These are phyloP conservation scores for Bolboschoenus planiculmis DNA, from an alignment of 176 grass and related monocot species.

Conservation along the genomic window DNA sequence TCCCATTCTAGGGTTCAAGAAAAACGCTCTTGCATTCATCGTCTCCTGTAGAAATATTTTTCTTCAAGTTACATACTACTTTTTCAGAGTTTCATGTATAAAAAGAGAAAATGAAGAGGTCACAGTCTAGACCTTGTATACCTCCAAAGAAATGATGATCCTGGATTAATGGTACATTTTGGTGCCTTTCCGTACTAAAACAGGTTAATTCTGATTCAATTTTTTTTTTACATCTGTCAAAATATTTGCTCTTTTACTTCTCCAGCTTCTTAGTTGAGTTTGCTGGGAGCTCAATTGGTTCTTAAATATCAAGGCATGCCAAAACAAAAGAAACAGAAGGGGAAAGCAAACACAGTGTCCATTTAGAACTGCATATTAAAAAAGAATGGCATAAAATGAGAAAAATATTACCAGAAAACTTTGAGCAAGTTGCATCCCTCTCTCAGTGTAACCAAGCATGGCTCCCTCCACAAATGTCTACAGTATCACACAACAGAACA, in stretches of 20 bases:
- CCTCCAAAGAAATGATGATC: neutral
- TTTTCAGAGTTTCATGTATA: slow-evolving; percentile 17
- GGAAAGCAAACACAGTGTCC: neutral
- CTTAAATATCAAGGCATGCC: neutral
- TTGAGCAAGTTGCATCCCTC: slow-evolving; percentile 98
- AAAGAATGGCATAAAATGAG: slow-evolving; percentile 23
- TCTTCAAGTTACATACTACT: neutral
- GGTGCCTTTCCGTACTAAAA: neutral
- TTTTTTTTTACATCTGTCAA: neutral
- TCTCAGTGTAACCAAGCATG: slow-evolving; percentile 81
- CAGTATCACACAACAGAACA: neutral
- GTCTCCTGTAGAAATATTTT: slow-evolving; percentile 58
- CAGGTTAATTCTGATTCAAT: neutral
- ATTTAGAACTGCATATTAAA: neutral
- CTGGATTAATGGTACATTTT: neutral
- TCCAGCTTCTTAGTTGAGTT: neutral
- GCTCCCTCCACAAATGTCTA: slow-evolving; percentile 86
- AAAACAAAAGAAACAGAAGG: neutral
- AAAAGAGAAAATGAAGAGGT: neutral
- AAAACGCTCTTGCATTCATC: slow-evolving; percentile 65
- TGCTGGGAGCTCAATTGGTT: neutral
- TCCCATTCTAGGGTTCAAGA: slow-evolving; percentile 85
- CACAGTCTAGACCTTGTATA: neutral
- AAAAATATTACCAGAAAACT: slow-evolving; percentile 53
- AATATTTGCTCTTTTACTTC: neutral